These are phyloP conservation scores for Maudiozyma pseudohumilis DNA, from an alignment of 805 yeast genomes.

Conservation along the genomic window DNA sequence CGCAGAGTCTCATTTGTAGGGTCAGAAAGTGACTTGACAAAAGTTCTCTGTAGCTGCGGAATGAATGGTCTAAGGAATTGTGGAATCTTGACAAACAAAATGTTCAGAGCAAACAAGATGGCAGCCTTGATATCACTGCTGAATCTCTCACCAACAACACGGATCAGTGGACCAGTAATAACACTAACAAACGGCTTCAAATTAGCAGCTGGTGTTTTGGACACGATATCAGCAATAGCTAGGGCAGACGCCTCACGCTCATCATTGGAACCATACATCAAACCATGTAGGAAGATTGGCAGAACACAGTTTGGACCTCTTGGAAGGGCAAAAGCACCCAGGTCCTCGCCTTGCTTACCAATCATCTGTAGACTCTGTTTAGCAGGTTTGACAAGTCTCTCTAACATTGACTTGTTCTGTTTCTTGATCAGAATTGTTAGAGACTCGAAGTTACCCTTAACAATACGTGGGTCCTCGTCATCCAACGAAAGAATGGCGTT, in stretches of 20 bases:
- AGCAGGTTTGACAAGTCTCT: slow-evolving; percentile 71
- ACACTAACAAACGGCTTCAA: slow-evolving; percentile 84
- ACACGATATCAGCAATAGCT: slow-evolving; percentile 80
- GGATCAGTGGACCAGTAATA: slow-evolving; percentile 93
- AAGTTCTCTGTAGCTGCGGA: slow-evolving; percentile 95
- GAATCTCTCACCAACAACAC: slow-evolving; percentile 95
- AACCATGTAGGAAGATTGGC: slow-evolving; percentile 88
- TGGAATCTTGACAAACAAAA: slow-evolving; percentile 73
- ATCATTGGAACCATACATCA: slow-evolving; percentile 82
- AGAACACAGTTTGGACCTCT: slow-evolving; percentile 80
- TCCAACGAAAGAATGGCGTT: slow-evolving; percentile 64
- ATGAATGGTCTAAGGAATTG: slow-evolving; percentile 87
- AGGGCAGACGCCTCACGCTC: slow-evolving; percentile 80
- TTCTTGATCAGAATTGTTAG: slow-evolving; percentile 56
- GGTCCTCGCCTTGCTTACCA: slow-evolving; percentile 52
- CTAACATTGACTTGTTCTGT: slow-evolving; percentile 68
- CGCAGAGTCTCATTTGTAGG: slow-evolving; percentile 62
- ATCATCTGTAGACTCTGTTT: slow-evolving; percentile 58
- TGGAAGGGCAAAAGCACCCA: slow-evolving; percentile 63
- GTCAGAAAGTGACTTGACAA: slow-evolving; percentile 84
- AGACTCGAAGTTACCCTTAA: slow-evolving; percentile 54
- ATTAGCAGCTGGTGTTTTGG: slow-evolving; percentile 71
- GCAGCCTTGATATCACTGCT: slow-evolving; percentile 88
- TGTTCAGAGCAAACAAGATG: slow-evolving; percentile 76
- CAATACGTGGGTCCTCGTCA: slow-evolving; percentile 54